Percentiles rank a stretch among this genome's conserved stretches.
Evolutionary conservation across 2,329 filamentous ascomycete genomes (phyloP).

Genomic region (Diaporthe eres): DNA sequence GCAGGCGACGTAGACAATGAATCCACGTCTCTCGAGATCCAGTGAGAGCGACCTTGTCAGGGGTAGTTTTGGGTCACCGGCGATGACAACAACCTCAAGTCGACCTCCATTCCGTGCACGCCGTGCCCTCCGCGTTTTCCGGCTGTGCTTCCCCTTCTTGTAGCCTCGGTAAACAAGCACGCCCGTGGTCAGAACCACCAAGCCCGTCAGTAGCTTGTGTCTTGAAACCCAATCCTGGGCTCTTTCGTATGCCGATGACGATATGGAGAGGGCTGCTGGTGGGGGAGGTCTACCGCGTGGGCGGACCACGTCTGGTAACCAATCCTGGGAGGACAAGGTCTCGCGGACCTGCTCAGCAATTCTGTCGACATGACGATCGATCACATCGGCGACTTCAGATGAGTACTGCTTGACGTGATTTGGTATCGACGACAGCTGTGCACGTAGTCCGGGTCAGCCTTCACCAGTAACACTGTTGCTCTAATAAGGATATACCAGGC

Average conservation of each 20-base stretch:
- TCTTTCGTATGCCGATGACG: constrained; percentile 60
- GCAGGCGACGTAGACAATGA: constrained; percentile 93
- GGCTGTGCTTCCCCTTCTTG: constrained; percentile 67
- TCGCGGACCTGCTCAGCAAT: constrained; percentile 81
- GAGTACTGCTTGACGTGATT: constrained; percentile 80
- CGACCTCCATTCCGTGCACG: constrained; percentile 86
- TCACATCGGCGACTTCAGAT: constrained; percentile 80
- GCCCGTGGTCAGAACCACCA: constrained; percentile 78
- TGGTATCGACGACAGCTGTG: constrained; percentile 66
- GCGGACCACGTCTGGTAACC: constrained; percentile 80
- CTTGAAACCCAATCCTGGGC: constrained; percentile 79
- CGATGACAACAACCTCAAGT: constrained; percentile 88
- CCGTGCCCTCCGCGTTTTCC: constrained; percentile 80
- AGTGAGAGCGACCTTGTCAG: constrained; percentile 86
- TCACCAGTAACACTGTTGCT: neutral
- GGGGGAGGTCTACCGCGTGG: constrained; percentile 68
- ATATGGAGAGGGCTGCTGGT: constrained; percentile 51
- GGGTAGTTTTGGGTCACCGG: constrained; percentile 88
- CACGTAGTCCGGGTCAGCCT: constrained; percentile 13
- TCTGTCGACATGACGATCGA: constrained; percentile 85
- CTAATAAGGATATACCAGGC: neutral
- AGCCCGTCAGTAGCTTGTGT: constrained; percentile 81
- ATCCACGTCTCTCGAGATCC: constrained; percentile 91
- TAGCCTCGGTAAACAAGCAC: constrained; percentile 71
- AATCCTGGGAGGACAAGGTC: constrained; percentile 74